Conservation (phyloP, 352 stramenopile species). For the Phytopythium montanum region DNA sequence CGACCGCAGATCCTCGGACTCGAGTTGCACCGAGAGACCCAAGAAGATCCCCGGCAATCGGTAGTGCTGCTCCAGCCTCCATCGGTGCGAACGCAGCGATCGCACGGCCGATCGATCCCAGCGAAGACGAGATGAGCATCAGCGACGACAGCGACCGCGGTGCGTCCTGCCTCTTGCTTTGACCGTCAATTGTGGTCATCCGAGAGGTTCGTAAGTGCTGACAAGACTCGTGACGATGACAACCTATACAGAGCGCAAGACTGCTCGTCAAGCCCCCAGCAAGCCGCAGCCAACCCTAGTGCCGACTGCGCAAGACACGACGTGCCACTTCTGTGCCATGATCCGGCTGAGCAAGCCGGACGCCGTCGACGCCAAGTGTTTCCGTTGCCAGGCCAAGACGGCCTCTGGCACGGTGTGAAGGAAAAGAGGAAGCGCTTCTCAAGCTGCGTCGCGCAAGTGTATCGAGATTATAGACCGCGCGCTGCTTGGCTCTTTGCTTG, state of each 20-base stretch:
- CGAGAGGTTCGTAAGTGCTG: not conserved
- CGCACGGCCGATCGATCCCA: not conserved
- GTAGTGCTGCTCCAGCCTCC: not conserved
- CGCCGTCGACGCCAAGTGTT: slow-evolving; percentile 22
- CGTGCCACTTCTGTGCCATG: slow-evolving; percentile 33
- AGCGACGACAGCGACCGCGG: slow-evolving; percentile 14
- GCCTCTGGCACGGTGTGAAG: not conserved
- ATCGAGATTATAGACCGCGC: slow-evolving; percentile 3
- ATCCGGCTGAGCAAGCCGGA: slow-evolving; percentile 40
- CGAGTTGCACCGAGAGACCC: not conserved
- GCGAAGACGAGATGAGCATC: slow-evolving; percentile 22
- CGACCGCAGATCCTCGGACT: not conserved
- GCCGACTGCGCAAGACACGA: not conserved
- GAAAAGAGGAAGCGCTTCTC: not conserved
- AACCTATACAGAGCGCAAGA: not conserved
- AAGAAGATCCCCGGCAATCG: not conserved
- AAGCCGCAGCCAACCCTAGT: not conserved
- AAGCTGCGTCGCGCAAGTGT: not conserved
- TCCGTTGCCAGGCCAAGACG: slow-evolving; percentile 31
- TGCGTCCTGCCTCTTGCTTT: not conserved
- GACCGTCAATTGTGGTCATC: not conserved
- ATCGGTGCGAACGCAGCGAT: not conserved
- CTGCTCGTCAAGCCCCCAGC: not conserved
- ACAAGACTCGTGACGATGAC: not conserved
- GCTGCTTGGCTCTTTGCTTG: no score